Conservation (phyloP, 2,329 filamentous ascomycete species). For the Phyllosticta citriasiana region DNA sequence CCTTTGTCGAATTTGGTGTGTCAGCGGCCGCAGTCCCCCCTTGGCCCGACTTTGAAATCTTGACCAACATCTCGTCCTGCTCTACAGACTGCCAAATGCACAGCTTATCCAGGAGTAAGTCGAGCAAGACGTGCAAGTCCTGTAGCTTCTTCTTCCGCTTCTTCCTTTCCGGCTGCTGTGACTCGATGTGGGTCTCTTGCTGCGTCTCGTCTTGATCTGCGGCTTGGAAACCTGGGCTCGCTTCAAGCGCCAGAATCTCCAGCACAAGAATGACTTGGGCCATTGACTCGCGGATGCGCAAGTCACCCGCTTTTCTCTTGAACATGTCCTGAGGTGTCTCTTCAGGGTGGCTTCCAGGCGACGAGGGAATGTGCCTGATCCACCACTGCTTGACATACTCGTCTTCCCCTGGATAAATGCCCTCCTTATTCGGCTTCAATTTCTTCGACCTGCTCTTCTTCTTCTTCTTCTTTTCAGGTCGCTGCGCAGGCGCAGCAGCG, state of each 20-base stretch:
- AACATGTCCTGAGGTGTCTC: constrained; percentile 43
- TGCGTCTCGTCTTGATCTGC: constrained; percentile 13
- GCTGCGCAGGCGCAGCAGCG: constrained; percentile 18
- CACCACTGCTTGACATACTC: constrained; percentile 61
- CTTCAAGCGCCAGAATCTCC: constrained; percentile 63
- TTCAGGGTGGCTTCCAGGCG: background rate
- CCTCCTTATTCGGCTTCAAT: constrained; percentile 57
- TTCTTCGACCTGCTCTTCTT: constrained; percentile 50
- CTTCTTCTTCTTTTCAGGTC: constrained; percentile 30
- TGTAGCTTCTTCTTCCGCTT: constrained; percentile 49
- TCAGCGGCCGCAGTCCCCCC: constrained; percentile 16
- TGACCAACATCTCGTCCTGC: constrained; percentile 38
- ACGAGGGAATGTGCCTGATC: constrained; percentile 26
- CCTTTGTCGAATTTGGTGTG: constrained; percentile 16
- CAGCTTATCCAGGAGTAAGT: constrained; percentile 65
- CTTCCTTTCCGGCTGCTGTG: constrained; percentile 23
- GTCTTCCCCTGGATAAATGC: constrained; percentile 58
- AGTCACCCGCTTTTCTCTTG: constrained; percentile 52
- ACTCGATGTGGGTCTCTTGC: constrained; percentile 15
- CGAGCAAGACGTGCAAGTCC: constrained; percentile 56
- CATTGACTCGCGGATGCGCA: constrained; percentile 68
- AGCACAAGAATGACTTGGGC: constrained; percentile 71
- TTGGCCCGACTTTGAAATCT: constrained; percentile 15
- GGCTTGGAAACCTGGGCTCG: constrained; percentile 27
- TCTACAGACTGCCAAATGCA: constrained; percentile 78